Evolutionary conservation across 371 early-diverging fungal genomes (phyloP).

Genomic region (Rhizopus stolonifer): DNA sequence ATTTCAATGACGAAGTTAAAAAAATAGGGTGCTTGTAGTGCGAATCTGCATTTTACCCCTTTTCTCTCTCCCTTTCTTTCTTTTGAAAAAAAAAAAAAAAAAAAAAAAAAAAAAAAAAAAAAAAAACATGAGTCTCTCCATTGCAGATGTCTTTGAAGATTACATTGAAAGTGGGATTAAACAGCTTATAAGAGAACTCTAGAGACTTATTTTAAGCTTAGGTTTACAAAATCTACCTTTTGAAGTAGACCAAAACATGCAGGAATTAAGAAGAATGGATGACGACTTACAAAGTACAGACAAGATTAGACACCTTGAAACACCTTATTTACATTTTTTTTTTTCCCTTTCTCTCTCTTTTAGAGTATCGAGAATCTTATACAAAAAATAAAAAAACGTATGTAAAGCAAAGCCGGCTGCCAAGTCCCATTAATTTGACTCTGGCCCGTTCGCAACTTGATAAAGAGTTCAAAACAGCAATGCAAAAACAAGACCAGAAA

Average conservation of each 20-base stretch:
- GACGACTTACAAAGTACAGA: slow-evolving; percentile 35
- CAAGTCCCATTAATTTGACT: slow-evolving; percentile 4
- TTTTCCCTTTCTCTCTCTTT: background rate
- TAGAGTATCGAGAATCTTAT: slow-evolving; percentile 24
- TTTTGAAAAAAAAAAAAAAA: background rate
- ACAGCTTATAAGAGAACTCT: background rate
- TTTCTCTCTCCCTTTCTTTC: slow-evolving; percentile 6
- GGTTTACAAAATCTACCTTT: slow-evolving; percentile 38
- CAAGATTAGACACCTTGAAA: too few relatives aligned
- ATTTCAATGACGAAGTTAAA: too few relatives aligned
- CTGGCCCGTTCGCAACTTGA: slow-evolving; percentile 22
- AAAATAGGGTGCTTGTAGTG: slow-evolving; percentile 2
- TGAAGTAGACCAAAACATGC: slow-evolving; percentile 42
- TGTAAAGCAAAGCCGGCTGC: slow-evolving; percentile 14
- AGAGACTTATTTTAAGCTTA: background rate
- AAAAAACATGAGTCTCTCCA: slow-evolving; percentile 27
- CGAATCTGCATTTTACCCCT: background rate
- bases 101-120: background rate
- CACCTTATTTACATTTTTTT: background rate
- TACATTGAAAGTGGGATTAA: slow-evolving; percentile 33
- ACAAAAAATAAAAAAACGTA: slow-evolving; percentile 23
- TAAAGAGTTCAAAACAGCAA: slow-evolving; percentile 31
- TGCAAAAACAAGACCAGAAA: slow-evolving; percentile 40
- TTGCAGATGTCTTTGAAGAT: slow-evolving; percentile 37
- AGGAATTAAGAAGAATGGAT: slow-evolving; percentile 37